phyloP scores from a whole-genome alignment of 2,329 filamentous ascomycete species.

The Cercospora citrullina region DNA sequence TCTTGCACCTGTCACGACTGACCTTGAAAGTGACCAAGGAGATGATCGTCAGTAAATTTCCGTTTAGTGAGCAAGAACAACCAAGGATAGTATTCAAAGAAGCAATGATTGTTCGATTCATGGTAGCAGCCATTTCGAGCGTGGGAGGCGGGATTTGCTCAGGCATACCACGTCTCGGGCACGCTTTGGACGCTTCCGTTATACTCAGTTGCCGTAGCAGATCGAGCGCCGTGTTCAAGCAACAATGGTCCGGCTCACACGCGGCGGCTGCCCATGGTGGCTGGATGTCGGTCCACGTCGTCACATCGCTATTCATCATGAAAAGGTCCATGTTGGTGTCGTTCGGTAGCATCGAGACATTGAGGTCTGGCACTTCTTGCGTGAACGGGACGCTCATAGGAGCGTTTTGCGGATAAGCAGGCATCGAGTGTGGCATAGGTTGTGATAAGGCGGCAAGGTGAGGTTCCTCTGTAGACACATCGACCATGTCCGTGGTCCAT shows the following conservation, averaged over 20 bases:
- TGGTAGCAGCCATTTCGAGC: slow-evolving; percentile 11
- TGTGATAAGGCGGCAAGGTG: neutral
- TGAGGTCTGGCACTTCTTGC: slow-evolving; percentile 1
- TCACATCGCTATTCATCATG: slow-evolving; percentile 6
- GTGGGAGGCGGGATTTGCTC: slow-evolving; percentile 8
- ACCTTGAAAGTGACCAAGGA: slow-evolving; percentile 10
- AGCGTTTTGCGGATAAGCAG: neutral
- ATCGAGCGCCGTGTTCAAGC: slow-evolving; percentile 9
- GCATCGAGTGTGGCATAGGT: neutral
- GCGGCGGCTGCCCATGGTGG: neutral
- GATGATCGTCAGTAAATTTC: slow-evolving; percentile 11
- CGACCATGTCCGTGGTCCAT: slow-evolving; percentile 1
- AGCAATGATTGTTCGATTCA: slow-evolving; percentile 3
- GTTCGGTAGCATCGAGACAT: slow-evolving; percentile 1
- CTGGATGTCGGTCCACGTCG: neutral
- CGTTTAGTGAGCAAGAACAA: slow-evolving; percentile 10
- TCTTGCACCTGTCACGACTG: neutral
- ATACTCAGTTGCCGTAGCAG: slow-evolving; percentile 2
- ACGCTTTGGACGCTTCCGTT: slow-evolving; percentile 5
- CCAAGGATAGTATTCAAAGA: slow-evolving; percentile 2
- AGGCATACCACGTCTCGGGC: slow-evolving; percentile 5
- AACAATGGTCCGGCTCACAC: slow-evolving; percentile 7
- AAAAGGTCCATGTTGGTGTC: slow-evolving; percentile 3
- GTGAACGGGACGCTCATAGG: neutral
- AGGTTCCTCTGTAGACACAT: neutral